Percentiles rank a stretch among this genome's conserved stretches.
These are phyloP conservation scores for Geotrichum histeridarum DNA, from an alignment of 1,139 yeast species.

Conservation along the genomic window DNA sequence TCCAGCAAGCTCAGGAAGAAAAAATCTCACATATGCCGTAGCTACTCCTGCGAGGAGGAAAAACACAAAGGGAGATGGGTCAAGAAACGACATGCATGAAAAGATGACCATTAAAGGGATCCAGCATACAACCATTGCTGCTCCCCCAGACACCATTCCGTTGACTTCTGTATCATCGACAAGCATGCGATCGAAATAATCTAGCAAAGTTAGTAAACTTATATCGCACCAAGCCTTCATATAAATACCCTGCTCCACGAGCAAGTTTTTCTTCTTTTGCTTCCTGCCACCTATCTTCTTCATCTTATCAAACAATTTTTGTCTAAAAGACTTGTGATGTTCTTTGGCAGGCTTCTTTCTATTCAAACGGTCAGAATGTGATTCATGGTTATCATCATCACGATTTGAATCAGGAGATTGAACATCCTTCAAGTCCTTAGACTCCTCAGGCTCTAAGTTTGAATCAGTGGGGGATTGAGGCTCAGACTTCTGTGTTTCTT, in stretches of 20 bases:
- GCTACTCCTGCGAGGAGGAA: slow-evolving; percentile 21
- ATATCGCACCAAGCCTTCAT: background rate
- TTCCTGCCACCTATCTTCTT: slow-evolving; percentile 6
- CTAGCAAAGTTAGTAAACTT: too few relatives aligned
- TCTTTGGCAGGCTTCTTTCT: background rate
- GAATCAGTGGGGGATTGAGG: slow-evolving; percentile 1
- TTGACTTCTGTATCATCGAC: background rate
- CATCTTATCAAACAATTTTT: slow-evolving; percentile 12
- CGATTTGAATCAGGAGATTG: background rate
- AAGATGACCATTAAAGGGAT: slow-evolving; percentile 18
- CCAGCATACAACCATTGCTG: slow-evolving; percentile 19
- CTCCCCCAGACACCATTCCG: slow-evolving; percentile 15
- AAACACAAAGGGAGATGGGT: slow-evolving; percentile 18
- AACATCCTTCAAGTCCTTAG: background rate
- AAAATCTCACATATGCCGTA: slow-evolving; percentile 17
- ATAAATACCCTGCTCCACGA: background rate
- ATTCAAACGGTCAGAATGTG: background rate
- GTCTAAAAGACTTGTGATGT: slow-evolving; percentile 1
- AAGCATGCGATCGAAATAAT: background rate
- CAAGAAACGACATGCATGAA: slow-evolving; percentile 18
- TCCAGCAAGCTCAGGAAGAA: slow-evolving; percentile 20
- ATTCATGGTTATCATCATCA: background rate
- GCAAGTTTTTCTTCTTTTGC: background rate
- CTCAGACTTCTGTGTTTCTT: slow-evolving; percentile 1
- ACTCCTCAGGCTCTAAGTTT: background rate